Base-by-base conservation (phyloP, 2,329 filamentous ascomycete species). In the Escovopsis sp. region DNA sequence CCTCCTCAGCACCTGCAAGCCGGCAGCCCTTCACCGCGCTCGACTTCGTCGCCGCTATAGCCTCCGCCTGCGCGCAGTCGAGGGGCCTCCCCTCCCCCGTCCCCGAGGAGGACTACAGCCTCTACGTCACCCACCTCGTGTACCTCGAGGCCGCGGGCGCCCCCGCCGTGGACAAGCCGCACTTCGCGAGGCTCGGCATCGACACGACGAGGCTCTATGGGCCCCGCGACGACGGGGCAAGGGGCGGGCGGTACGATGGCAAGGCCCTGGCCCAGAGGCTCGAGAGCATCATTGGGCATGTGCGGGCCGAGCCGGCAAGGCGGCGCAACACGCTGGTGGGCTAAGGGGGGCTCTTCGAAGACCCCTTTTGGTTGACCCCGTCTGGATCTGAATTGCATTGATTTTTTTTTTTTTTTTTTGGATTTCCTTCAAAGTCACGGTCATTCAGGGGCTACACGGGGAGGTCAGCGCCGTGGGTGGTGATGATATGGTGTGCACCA, bases 41-140 rank as follows among this genome's bases (percentile, higher is more conserved):
- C 0, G 87, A 94, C 52, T 96, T 96, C 55, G 74, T 95, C 0
- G 74, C 71, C 10, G 84, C 89, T 0, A 81, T 96, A 37, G 77
- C 77, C 0, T 72, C 76, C 16, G 88, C 87, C 0, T 82, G 81
- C 32, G 72, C 76, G 30, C 73, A 86, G 50, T 86, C 79, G 41
- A 68, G 76, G 31, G 72, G 71, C 1, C 53, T 70, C 8, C 53
- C 56, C 0, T 4, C 4, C 27, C 27, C 27, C 25, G 50, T 54
- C 4, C 60, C 65, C 1, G 54, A 58, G 16, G 54, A 65, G 1
- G 71, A 78, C 6, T 82, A 78, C 52, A 68, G 61, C 24, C 66
- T 64, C 3, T 94, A 91, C 53, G 79, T 95, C 4, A 93, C 82
- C 7, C 88, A 95, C 56, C 59, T 95, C 12, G 69, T 95, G 7